Conservation (phyloP, 1,284 basidiomycete species). For the Cyathus olla region DNA sequence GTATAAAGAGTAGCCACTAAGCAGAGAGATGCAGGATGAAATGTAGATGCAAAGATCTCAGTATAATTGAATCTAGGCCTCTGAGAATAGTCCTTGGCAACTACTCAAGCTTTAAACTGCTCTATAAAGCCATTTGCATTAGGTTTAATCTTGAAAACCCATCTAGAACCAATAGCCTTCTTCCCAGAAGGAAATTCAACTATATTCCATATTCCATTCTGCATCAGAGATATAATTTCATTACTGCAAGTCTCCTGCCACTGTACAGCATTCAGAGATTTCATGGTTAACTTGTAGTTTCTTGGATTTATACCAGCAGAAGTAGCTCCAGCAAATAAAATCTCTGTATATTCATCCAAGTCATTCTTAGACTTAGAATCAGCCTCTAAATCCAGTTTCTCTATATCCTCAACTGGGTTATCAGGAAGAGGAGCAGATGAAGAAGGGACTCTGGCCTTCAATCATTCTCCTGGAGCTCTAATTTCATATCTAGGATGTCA, state of each 20-base stretch:
- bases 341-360: neutral
- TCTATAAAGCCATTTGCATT: slow-evolving; percentile 40
- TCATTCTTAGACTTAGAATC: neutral
- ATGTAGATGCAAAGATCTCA: slow-evolving; percentile 51
- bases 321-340: neutral
- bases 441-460: slow-evolving; percentile 1
- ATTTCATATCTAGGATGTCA: neutral
- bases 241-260: slow-evolving; percentile 2
- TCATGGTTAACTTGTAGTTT: neutral
- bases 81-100: slow-evolving; percentile 56
- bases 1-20: slow-evolving; percentile 46
- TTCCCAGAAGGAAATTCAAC: slow-evolving; percentile 12
- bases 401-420: neutral
- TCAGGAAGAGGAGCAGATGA: slow-evolving; percentile 6
- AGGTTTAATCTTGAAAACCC: slow-evolving; percentile 51
- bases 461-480: slow-evolving; percentile 4
- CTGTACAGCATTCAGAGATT: neutral
- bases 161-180: slow-evolving; percentile 17
- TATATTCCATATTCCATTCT: slow-evolving; percentile 6
- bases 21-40: slow-evolving; percentile 38
- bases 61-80: slow-evolving; percentile 49
- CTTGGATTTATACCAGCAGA: neutral
- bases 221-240: neutral
- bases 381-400: neutral
- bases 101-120: slow-evolving; percentile 10